Base-by-base conservation (phyloP, 805 yeast species). In the Torulaspora delbrueckii region DNA sequence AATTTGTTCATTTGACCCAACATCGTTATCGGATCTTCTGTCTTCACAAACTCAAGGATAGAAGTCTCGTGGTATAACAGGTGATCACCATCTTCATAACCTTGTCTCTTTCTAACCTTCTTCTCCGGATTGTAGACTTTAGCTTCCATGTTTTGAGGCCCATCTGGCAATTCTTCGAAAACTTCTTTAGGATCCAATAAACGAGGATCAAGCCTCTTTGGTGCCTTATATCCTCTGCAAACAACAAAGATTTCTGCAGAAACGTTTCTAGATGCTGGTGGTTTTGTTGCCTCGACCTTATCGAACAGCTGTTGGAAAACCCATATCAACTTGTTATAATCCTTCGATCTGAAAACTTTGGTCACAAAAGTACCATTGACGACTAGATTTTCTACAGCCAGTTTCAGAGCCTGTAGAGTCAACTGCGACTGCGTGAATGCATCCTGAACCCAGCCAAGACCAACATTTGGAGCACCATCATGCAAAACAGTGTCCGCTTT, bases 391-490 rank as follows among this genome's bases (percentile, higher is more conserved):
- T 93, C 99, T 10, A 84, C 96, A 0, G 99, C 99, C 49, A 93
- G 74, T 65, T 84, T 88, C 60, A 93, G 74, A 26, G 98, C 96
- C 71, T 90, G 96, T 55, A 93, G 73, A 25, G 96, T 95, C 57
- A 93, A 79, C 63, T 91, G 98, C 23, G 96, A 88, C 71, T 93
- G 99, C 1, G 98, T 88, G 70, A 87, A 93, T 1, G 99, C 99
- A 79, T 93, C 99, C 68, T 93, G 99, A 16, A 86, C 93, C 99
- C 99, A 93, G n/a, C 96, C 96, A 62, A 93, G 76, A 83, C 99
- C 99, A 58, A 93, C 98, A 62, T 93, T 93, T 25, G 99, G 99
- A 24, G 99, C 99, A 82, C 99, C 99, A 76, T 93, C 99, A 69
- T 93, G 99, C 62, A 93, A 72, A 14, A 93, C 98, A 0, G 96